These are phyloP conservation scores for Metahyphopichia silvanorum DNA, from an alignment of 805 yeast genomes.

Conservation along the genomic window DNA sequence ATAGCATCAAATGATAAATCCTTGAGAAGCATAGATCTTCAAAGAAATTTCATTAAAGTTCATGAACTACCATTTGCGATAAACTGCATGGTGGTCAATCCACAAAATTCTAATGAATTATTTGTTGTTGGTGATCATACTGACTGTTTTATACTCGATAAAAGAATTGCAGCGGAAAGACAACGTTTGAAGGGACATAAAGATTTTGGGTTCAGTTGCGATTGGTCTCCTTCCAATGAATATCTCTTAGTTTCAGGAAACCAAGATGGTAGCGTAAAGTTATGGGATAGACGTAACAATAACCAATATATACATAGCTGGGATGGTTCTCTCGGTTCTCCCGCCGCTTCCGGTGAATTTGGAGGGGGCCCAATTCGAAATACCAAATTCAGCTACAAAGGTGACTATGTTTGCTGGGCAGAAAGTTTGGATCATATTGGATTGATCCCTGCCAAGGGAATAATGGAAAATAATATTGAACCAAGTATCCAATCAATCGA, in stretches of 20 bases:
- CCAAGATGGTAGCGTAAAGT: slow-evolving; percentile 55
- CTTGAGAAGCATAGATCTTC: slow-evolving; percentile 40
- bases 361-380: slow-evolving; percentile 52
- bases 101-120: slow-evolving; percentile 33
- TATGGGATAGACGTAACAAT: slow-evolving; percentile 49
- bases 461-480: slow-evolving; percentile 8
- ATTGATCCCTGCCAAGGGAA: slow-evolving; percentile 36
- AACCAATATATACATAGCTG: slow-evolving; percentile 24
- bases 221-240: slow-evolving; percentile 47
- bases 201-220: slow-evolving; percentile 59
- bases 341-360: slow-evolving; percentile 4
- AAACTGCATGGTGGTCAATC: slow-evolving; percentile 46
- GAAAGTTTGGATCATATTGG: slow-evolving; percentile 61
- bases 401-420: slow-evolving; percentile 50
- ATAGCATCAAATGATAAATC: slow-evolving; percentile 51
- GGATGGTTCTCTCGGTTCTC: slow-evolving; percentile 31
- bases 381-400: slow-evolving; percentile 45
- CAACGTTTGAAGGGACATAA: slow-evolving; percentile 51
- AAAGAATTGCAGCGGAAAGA: too few species aligned
- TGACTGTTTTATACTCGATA: slow-evolving; percentile 43
- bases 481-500: slow-evolving; percentile 45
- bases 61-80: slow-evolving; percentile 43
- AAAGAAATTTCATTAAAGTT: slow-evolving; percentile 9
- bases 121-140: slow-evolving; percentile 51
- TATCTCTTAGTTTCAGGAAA: slow-evolving; percentile 51